Evolutionary conservation across 2,329 filamentous ascomycete genomes (phyloP).

Genomic region (Eutypella sp.): DNA sequence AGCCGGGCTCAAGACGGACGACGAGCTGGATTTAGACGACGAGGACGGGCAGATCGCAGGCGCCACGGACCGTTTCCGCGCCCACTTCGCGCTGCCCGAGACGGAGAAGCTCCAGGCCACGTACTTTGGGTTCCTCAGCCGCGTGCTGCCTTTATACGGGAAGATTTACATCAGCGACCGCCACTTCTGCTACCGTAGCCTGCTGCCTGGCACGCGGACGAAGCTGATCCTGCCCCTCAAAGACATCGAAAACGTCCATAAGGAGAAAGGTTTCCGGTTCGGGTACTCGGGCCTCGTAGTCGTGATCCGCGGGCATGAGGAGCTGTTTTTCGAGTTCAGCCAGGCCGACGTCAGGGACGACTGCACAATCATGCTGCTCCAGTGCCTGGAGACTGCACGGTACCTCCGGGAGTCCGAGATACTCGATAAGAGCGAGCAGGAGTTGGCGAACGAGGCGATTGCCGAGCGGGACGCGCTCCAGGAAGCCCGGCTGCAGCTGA

Average conservation of each 20-base stretch:
- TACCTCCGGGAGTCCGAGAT: conserved; percentile 66
- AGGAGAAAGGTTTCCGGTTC: conserved; percentile 91
- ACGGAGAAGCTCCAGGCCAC: conserved; percentile 81
- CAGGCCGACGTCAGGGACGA: conserved; percentile 77
- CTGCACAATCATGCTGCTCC: conserved; percentile 76
- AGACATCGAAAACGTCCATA: conserved; percentile 88
- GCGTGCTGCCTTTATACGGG: conserved; percentile 86
- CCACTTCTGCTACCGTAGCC: conserved; percentile 87
- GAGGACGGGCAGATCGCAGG: conserved; percentile 59
- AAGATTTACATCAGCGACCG: conserved; percentile 92
- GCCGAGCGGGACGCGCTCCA: conserved; percentile 78
- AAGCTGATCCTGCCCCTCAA: conserved; percentile 88
- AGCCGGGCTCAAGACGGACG: conserved; percentile 45
- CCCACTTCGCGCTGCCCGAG: conserved; percentile 83
- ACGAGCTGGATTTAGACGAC: conserved; percentile 50
- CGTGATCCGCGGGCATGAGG: conserved; percentile 91
- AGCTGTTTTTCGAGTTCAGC: conserved; percentile 92
- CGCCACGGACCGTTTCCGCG: conserved; percentile 76
- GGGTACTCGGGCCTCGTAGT: conserved; percentile 87
- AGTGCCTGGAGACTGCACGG: conserved; percentile 66
- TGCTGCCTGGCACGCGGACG: conserved; percentile 82
- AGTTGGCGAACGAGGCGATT: conserved; percentile 68
- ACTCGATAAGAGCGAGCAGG: conserved; percentile 62
- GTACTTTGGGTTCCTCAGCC: conserved; percentile 88
- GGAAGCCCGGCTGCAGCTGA: conserved; percentile 59